Conservation (phyloP, 495 filamentous ascomycete species). For the Darksidea phi region DNA sequence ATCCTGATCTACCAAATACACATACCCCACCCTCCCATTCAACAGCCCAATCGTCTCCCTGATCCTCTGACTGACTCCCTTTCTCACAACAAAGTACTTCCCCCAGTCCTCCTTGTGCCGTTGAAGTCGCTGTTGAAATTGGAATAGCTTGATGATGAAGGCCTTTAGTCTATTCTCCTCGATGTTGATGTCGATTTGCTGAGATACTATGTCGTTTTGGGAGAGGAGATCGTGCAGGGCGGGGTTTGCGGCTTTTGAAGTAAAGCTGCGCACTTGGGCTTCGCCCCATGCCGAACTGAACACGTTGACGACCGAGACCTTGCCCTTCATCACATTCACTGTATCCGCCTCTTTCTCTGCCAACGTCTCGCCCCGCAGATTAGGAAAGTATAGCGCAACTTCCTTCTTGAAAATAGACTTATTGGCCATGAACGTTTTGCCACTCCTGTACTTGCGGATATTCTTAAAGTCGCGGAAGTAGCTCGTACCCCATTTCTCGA, state of each 20-base stretch:
- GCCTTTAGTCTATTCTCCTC: constrained; percentile 79
- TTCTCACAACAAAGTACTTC: constrained; percentile 79
- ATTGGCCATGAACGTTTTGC: constrained; percentile 85
- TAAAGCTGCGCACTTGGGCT: constrained; percentile 71
- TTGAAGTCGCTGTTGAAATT: constrained; percentile 56
- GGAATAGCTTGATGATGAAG: constrained; percentile 68
- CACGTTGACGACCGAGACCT: constrained; percentile 72
- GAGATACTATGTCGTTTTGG: constrained; percentile 52
- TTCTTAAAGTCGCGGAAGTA: constrained; percentile 94
- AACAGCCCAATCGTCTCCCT: constrained; percentile 74
- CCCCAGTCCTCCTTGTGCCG: constrained; percentile 61
- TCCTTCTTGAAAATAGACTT: constrained; percentile 71
- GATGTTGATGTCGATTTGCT: constrained; percentile 80
- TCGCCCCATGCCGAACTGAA: constrained; percentile 84
- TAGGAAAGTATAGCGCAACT: constrained; percentile 86
- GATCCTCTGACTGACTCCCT: constrained; percentile 70
- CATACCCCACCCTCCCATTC: constrained; percentile 90
- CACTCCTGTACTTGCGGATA: constrained; percentile 67
- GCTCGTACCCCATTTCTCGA: constrained; percentile 63
- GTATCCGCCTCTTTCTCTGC: constrained; percentile 59
- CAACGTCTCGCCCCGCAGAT: constrained; percentile 77
- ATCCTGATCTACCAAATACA: constrained; percentile 82
- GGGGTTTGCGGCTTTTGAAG: constrained; percentile 61
- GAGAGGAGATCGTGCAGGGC: constrained; percentile 56
- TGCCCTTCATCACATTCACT: constrained; percentile 66